phyloP scores from a whole-genome alignment of 228 moss, liverwort and hornwort species.

The Sphagnum fallax region DNA sequence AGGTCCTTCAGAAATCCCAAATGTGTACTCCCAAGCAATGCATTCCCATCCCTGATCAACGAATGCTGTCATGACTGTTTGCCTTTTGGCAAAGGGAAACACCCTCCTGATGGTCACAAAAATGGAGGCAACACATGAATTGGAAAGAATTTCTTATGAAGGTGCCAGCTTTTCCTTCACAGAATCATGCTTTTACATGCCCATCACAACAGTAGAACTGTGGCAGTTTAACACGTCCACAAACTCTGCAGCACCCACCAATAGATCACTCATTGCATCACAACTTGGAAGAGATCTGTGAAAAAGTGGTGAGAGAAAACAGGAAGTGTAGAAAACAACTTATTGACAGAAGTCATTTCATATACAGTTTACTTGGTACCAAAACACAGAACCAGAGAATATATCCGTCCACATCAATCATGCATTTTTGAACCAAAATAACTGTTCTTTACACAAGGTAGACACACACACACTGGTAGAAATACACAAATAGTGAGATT shows the following conservation, averaged over 20 bases:
- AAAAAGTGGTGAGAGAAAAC: background rate
- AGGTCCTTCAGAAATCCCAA: too few species aligned
- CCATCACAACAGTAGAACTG: constrained; percentile 95
- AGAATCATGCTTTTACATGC: constrained; percentile 37
- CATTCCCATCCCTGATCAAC: too few species aligned
- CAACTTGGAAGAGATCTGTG: background rate
- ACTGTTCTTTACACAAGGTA: too few species aligned
- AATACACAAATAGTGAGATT: background rate
- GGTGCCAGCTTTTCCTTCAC: background rate
- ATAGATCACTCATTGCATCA: background rate
- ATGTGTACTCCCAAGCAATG: too few species aligned
- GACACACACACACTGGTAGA: background rate
- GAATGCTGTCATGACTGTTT: too few species aligned
- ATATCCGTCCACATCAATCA: too few species aligned
- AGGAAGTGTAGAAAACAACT: background rate
- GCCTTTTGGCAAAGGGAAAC: too few species aligned
- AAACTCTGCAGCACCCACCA: constrained; percentile 27
- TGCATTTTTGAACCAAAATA: too few species aligned
- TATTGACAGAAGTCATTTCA: background rate
- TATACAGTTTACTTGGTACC: background rate
- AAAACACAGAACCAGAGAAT: too few species aligned
- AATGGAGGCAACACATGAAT: too few species aligned
- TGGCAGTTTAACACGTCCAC: constrained; percentile 90
- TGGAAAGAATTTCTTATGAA: too few species aligned
- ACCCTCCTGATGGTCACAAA: too few species aligned